A percentile compares a stretch with the other conserved stretches of the same genome.
Conservation (phyloP, 2,329 filamentous ascomycete species). For the Coniochaeta sp. region DNA sequence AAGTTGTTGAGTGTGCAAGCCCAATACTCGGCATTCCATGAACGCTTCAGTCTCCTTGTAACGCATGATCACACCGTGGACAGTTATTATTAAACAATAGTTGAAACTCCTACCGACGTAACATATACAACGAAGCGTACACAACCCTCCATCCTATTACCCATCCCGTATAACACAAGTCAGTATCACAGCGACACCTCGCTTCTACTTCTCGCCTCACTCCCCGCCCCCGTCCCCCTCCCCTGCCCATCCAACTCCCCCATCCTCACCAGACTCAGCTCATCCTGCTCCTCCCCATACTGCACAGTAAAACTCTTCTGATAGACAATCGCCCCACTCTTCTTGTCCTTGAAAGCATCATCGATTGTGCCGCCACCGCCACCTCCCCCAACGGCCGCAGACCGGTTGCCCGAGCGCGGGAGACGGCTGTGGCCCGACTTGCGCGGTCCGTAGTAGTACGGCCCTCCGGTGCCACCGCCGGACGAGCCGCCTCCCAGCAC, state of each 20-base stretch:
- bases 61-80: too few relatives aligned
- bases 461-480: neutral
- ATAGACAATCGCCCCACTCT: slow-evolving; percentile 8
- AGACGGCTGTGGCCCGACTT: slow-evolving; percentile 1
- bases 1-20: too few relatives aligned
- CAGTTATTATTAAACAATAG: too few relatives aligned
- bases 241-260: slow-evolving; percentile 8
- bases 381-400: neutral
- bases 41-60: too few relatives aligned
- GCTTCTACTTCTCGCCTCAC: neutral
- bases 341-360: too few relatives aligned
- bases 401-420: neutral
- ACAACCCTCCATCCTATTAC: too few relatives aligned
- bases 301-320: slow-evolving; percentile 12
- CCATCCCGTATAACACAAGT: too few relatives aligned
- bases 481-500: slow-evolving; percentile 8
- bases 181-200: neutral
- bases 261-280: slow-evolving; percentile 13
- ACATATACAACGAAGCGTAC: too few relatives aligned
- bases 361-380: neutral
- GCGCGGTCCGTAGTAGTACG: neutral
- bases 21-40: too few relatives aligned
- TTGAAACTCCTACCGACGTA: too few relatives aligned
- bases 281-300: slow-evolving; percentile 11
- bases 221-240: too few relatives aligned